Percentiles rank a stretch among this genome's conserved stretches.
These are phyloP conservation scores for Rhizopogon rudus DNA, from an alignment of 768 basidiomycete genomes.

Conservation along the genomic window DNA sequence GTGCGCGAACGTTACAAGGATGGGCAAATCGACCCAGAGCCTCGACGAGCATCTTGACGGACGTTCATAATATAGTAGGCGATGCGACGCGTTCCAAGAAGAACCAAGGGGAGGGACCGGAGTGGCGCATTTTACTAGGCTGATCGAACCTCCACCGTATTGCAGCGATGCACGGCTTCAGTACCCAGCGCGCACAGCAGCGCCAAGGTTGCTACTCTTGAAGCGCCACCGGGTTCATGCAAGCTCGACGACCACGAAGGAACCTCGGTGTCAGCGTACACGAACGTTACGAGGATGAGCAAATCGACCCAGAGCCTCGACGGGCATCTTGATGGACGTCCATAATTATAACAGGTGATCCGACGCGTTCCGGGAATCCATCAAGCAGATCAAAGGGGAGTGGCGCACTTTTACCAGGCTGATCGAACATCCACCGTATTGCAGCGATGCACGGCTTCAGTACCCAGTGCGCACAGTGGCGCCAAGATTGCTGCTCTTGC, in stretches of 20 bases:
- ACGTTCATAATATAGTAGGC: not conserved
- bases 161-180: not conserved
- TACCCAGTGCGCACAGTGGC: constrained; percentile 1
- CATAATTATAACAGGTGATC: not conserved
- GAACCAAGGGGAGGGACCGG: too few species aligned
- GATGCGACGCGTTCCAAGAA: too few species aligned
- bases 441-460: constrained; percentile 3
- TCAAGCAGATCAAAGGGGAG: not conserved
- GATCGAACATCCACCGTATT: not conserved
- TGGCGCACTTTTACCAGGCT: constrained; percentile 2
- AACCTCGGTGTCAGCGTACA: constrained; percentile 4
- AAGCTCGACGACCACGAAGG: constrained; percentile 3
- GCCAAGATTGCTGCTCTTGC: constrained; percentile 4
- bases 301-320: not conserved
- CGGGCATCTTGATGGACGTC: not conserved
- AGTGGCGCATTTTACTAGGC: not conserved
- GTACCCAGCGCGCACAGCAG: not conserved
- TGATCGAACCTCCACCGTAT: not conserved
- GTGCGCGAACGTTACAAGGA: not conserved
- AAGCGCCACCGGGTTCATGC: constrained; percentile 2
- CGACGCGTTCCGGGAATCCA: not conserved
- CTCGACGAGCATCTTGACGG: not conserved
- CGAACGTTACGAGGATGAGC: not conserved
- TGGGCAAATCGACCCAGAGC: not conserved
- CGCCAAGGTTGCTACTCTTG: not conserved